Conservation (phyloP, 441 rosid species). For the Pelargonium fulgidum region DNA sequence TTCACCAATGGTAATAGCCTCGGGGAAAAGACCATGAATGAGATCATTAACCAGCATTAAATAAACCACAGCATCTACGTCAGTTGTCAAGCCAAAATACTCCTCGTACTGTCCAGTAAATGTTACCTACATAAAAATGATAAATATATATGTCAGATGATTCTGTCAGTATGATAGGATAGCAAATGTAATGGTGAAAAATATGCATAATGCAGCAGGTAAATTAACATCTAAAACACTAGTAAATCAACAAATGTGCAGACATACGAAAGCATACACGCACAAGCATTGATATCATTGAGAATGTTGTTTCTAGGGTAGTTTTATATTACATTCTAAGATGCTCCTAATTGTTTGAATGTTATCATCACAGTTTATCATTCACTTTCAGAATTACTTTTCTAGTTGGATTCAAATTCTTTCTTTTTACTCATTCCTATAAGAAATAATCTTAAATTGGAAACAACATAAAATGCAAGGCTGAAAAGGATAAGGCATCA, state of each 20-base stretch:
- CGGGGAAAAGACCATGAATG: constrained; percentile 93
- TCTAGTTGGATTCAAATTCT: background rate
- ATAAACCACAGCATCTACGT: constrained; percentile 83
- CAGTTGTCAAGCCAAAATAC: constrained; percentile 87
- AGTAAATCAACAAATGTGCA: background rate
- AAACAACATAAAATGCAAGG: background rate
- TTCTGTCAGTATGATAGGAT: background rate
- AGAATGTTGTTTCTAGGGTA: background rate
- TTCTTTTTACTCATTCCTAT: too few relatives aligned
- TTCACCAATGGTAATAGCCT: constrained; percentile 84
- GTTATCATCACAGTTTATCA: too few relatives aligned
- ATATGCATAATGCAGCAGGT: background rate
- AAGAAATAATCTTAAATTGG: background rate
- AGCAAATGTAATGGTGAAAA: background rate
- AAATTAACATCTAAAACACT: background rate
- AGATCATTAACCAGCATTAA: constrained; percentile 92
- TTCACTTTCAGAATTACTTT: background rate
- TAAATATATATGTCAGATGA: constrained; percentile 6
- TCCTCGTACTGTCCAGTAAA: constrained; percentile 90
- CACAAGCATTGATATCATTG: background rate
- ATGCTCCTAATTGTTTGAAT: background rate
- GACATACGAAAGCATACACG: background rate
- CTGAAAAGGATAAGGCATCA: background rate
- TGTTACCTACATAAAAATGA: constrained; percentile 45
- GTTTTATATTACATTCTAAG: background rate